A percentile compares a stretch with the other conserved stretches of the same genome.
These are phyloP conservation scores for Talaromyces piceae DNA, from an alignment of 2,329 filamentous ascomycete species.

Conservation along the genomic window DNA sequence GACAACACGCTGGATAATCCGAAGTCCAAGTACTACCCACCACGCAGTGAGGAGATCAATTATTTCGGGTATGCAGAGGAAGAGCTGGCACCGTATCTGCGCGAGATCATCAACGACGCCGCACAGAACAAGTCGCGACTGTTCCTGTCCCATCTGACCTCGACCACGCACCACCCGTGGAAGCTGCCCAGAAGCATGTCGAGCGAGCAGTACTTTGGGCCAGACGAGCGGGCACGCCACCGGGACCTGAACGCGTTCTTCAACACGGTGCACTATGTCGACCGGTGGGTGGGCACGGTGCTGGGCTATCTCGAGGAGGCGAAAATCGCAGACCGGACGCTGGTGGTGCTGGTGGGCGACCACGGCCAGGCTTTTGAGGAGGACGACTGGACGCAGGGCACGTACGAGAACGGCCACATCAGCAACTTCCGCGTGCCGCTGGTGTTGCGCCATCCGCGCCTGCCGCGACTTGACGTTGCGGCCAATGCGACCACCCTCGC, in stretches of 20 bases:
- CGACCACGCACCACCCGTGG: conserved; percentile 39
- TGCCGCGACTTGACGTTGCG: conserved; percentile 36
- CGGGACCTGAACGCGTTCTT: conserved; percentile 37
- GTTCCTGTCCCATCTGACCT: conserved; percentile 25
- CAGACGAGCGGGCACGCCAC: conserved; percentile 18
- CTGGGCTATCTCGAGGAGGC: conserved; percentile 37
- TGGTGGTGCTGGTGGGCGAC: conserved; percentile 42
- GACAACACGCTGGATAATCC: conserved; percentile 19
- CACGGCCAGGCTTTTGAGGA: conserved; percentile 40
- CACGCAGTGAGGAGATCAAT: conserved; percentile 31
- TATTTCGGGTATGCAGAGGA: conserved; percentile 40
- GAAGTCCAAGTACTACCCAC: conserved; percentile 24
- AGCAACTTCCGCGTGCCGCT: conserved; percentile 41
- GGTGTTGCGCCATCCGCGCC: conserved; percentile 38
- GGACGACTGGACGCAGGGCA: conserved; percentile 34
- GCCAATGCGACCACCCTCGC: conserved; percentile 35
- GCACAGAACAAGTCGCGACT: conserved; percentile 19
- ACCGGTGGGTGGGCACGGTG: conserved; percentile 39
- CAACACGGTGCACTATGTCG: conserved; percentile 38
- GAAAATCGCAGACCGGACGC: conserved; percentile 38
- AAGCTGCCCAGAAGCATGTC: conserved; percentile 26
- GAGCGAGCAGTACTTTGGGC: conserved; percentile 17
- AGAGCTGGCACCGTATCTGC: conserved; percentile 33
- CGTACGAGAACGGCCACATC: conserved; percentile 41
- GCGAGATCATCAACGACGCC: conserved; percentile 27